Conservation (phyloP, 306 rosid genomes). For the Prunus mongolica region DNA sequence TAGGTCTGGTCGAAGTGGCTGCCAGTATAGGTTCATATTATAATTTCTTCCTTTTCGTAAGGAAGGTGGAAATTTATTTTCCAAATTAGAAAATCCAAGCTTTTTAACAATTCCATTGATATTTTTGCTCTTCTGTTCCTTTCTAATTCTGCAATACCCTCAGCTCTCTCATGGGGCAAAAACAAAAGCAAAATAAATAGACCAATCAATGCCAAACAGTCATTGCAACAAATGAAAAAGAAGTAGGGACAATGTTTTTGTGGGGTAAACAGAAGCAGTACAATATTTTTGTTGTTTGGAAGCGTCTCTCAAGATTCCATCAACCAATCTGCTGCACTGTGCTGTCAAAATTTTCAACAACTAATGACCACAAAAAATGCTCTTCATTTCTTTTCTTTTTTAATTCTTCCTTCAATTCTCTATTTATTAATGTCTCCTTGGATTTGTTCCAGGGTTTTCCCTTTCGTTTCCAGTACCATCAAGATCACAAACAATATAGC, state of each 20-base stretch:
- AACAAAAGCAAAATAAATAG: background rate
- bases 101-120: too few species aligned
- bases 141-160: too few species aligned
- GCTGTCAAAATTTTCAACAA: background rate
- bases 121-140: too few species aligned
- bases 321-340: background rate
- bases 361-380: background rate
- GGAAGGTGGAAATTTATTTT: too few species aligned
- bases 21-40: too few species aligned
- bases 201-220: background rate
- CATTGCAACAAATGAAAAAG: too few species aligned
- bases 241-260: too few species aligned
- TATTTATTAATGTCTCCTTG: slow-evolving; percentile 69
- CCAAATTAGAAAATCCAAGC: too few species aligned
- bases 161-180: too few species aligned
- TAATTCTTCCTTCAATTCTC: background rate
- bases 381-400: background rate
- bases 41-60: too few species aligned
- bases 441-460: slow-evolving; percentile 78
- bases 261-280: background rate
- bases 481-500: slow-evolving; percentile 57
- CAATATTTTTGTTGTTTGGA: background rate
- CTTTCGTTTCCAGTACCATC: slow-evolving; percentile 85
- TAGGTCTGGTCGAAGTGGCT: too few species aligned
- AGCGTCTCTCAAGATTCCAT: background rate